phyloP scores from a whole-genome alignment of 179 eudicot species.

The Amaranthus tricolor region DNA sequence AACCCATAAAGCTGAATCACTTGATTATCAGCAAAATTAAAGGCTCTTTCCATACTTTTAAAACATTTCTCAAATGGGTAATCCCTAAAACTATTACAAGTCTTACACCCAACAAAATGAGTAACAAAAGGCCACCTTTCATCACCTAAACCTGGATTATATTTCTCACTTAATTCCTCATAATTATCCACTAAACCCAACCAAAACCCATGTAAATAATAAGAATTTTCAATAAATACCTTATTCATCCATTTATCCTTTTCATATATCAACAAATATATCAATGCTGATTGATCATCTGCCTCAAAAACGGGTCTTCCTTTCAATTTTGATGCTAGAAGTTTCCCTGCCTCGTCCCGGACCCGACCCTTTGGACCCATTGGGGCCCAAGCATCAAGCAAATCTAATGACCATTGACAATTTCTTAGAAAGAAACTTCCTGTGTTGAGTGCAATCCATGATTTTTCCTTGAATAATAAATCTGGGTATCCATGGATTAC shows the following conservation, averaged over 20 bases:
- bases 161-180: slow-evolving; percentile 28
- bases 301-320: slow-evolving; percentile 32
- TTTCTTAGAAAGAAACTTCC: slow-evolving; percentile 32
- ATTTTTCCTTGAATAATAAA: slow-evolving; percentile 28
- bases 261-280: slow-evolving; percentile 23
- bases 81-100: slow-evolving; percentile 30
- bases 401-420: slow-evolving; percentile 30
- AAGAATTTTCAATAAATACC: slow-evolving; percentile 28
- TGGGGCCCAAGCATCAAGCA: slow-evolving; percentile 31
- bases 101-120: slow-evolving; percentile 33
- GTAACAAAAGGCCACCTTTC: slow-evolving; percentile 35
- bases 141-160: slow-evolving; percentile 31
- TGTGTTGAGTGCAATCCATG: slow-evolving; percentile 32
- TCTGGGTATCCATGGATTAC: slow-evolving; percentile 29
- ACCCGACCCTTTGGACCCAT: slow-evolving; percentile 31
- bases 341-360: slow-evolving; percentile 28
- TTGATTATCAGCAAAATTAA: slow-evolving; percentile 30
- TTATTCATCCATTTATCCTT: slow-evolving; percentile 29
- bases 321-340: slow-evolving; percentile 23
- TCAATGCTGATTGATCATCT: slow-evolving; percentile 35
- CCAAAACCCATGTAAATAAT: slow-evolving; percentile 34
- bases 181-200: slow-evolving; percentile 26
- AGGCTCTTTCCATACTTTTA: slow-evolving; percentile 31
- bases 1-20: slow-evolving; percentile 26
- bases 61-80: slow-evolving; percentile 34